Evolutionary conservation across 2,329 filamentous ascomycete genomes (phyloP).

Genomic region (Thelonectria rubi): DNA sequence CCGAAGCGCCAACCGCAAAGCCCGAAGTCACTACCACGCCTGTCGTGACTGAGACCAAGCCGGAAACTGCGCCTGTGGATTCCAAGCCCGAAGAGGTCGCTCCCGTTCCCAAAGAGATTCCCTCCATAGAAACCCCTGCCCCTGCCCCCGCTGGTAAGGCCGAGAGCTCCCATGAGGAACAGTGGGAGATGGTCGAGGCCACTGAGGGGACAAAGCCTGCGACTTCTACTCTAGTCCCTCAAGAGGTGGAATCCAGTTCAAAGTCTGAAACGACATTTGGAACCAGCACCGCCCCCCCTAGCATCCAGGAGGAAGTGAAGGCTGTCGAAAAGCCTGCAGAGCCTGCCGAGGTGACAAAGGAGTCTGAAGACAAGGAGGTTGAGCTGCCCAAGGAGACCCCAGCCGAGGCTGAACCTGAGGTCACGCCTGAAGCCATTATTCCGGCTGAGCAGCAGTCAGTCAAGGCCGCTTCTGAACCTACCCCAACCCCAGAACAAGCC

Average conservation of each 20-base stretch:
- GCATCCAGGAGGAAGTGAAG: constrained; percentile 24
- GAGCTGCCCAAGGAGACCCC: constrained; percentile 4
- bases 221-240: background rate
- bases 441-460: constrained; percentile 19
- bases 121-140: background rate
- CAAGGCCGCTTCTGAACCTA: constrained; percentile 15
- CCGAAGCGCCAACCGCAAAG: constrained; percentile 1
- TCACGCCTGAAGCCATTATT: constrained; percentile 9
- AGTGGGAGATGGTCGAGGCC: constrained; percentile 29
- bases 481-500: constrained; percentile 6
- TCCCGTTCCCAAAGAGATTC: background rate
- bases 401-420: constrained; percentile 8
- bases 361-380: background rate
- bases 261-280: constrained; percentile 35
- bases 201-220: constrained; percentile 13
- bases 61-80: background rate
- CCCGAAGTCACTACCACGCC: background rate
- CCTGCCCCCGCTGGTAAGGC: constrained; percentile 6
- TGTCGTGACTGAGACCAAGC: background rate
- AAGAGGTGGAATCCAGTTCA: constrained; percentile 27
- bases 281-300: constrained; percentile 28
- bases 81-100: background rate
- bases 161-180: constrained; percentile 24
- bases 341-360: background rate
- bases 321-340: constrained; percentile 9